Conservation (phyloP, 352 stramenopile genomes). For the Phytophthora brassicae region DNA sequence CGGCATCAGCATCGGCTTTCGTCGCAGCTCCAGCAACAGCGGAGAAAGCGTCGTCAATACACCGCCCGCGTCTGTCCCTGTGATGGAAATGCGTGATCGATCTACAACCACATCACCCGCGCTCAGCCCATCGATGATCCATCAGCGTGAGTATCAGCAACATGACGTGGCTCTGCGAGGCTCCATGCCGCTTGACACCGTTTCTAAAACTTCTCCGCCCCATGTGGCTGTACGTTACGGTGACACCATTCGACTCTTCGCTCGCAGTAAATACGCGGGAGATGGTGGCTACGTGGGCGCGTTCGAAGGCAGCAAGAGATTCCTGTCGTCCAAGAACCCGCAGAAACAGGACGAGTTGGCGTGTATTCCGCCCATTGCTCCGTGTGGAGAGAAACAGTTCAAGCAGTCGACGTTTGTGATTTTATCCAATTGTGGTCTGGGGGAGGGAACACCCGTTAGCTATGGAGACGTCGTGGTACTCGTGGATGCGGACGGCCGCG, state of each 20-base stretch:
- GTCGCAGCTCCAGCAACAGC: constrained; percentile 24
- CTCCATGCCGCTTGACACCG: constrained; percentile 35
- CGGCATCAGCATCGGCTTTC: constrained; percentile 17
- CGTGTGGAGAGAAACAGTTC: constrained; percentile 40
- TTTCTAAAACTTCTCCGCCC: constrained; percentile 52
- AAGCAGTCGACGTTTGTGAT: constrained; percentile 65
- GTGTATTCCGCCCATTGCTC: constrained; percentile 60
- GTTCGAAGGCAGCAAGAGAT: constrained; percentile 64
- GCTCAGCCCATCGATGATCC: constrained; percentile 4
- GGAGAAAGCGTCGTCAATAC: constrained; percentile 26
- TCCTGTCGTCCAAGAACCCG: constrained; percentile 58
- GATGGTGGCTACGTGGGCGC: constrained; percentile 70
- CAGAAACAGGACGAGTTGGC: constrained; percentile 68
- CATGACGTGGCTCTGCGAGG: constrained; percentile 28
- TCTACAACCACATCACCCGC: too few relatives aligned
- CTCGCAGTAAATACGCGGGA: constrained; percentile 54
- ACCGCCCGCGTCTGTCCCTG: background rate
- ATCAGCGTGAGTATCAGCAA: constrained; percentile 3
- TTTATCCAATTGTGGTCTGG: constrained; percentile 60
- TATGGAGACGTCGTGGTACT: constrained; percentile 85
- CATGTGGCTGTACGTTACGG: constrained; percentile 73
- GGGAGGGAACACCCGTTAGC: constrained; percentile 62
- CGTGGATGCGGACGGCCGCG: constrained; percentile 56
- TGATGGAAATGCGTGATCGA: constrained; percentile 13
- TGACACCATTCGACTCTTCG: constrained; percentile 69